Percentiles rank a stretch among this genome's conserved stretches.
Conservation (phyloP, 2,329 filamentous ascomycete genomes). For the Colletotrichum somersetense region DNA sequence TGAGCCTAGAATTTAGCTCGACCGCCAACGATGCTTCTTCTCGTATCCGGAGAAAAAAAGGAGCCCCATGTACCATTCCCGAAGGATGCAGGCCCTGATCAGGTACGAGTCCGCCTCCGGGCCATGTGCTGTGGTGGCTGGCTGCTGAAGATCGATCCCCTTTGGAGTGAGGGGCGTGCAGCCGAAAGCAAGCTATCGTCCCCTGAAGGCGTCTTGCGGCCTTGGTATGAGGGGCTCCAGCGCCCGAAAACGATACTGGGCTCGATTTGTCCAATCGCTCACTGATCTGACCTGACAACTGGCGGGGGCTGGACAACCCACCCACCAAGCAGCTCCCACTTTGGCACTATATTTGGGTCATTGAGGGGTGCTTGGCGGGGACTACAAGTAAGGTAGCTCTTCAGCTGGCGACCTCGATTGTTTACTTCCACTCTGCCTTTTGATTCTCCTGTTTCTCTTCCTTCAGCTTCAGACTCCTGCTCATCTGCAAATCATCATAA, state of each 20-base stretch:
- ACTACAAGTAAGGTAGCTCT: conserved; percentile 41
- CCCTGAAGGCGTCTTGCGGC: conserved; percentile 32
- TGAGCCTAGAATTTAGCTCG: conserved; percentile 25
- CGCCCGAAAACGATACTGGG: conserved; percentile 26
- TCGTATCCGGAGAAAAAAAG: conserved; percentile 32
- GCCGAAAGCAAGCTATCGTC: conserved; percentile 38
- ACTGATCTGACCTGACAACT: conserved; percentile 33
- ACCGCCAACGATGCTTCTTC: neutral
- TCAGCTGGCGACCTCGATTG: conserved; percentile 11
- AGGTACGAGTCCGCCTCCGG: neutral
- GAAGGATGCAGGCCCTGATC: conserved; percentile 16
- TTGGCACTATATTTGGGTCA: conserved; percentile 39
- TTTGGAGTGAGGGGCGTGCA: conserved; percentile 34
- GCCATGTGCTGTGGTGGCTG: conserved; percentile 35
- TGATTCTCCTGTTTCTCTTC: conserved; percentile 13
- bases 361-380: conserved; percentile 39
- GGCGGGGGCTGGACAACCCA: conserved; percentile 33
- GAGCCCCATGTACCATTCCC: neutral
- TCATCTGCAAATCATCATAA: neutral
- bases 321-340: conserved; percentile 33
- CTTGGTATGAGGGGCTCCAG: conserved; percentile 34
- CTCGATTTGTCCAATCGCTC: conserved; percentile 28
- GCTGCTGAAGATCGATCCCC: conserved; percentile 19
- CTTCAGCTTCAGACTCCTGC: conserved; percentile 4
- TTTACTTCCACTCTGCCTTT: conserved; percentile 34